phyloP scores from a whole-genome alignment of 768 basidiomycete genomes.

The Lactifluus subvellereus region DNA sequence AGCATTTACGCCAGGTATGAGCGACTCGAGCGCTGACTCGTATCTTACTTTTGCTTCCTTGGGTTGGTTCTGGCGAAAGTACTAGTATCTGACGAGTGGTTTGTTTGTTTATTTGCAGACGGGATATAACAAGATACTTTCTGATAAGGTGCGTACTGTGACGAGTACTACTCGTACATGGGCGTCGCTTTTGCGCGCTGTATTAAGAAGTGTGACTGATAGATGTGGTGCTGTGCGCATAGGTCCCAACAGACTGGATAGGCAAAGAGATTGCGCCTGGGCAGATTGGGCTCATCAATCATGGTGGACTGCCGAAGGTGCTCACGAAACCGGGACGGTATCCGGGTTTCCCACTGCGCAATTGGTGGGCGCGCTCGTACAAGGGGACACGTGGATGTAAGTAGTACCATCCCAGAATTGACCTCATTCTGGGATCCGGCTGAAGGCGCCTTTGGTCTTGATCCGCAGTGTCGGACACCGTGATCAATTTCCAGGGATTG shows the following conservation, averaged over 20 bases:
- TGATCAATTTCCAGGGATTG: slow-evolving; percentile 73
- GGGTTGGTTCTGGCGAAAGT: not conserved
- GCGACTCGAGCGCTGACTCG: not conserved
- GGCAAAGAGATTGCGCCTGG: slow-evolving; percentile 71
- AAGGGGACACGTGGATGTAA: slow-evolving; percentile 60
- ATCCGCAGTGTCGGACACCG: slow-evolving; percentile 61
- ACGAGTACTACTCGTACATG: not conserved
- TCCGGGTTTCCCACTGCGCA: slow-evolving; percentile 65
- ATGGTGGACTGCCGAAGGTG: slow-evolving; percentile 77
- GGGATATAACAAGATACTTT: slow-evolving; percentile 52
- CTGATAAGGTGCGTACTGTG: slow-evolving; percentile 56
- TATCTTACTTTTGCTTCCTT: no score
- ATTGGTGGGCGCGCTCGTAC: slow-evolving; percentile 84
- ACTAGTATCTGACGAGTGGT: not conserved
- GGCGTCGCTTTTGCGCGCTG: not conserved
- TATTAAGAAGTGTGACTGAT: not conserved
- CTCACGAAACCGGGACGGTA: slow-evolving; percentile 72
- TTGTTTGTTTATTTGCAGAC: slow-evolving; percentile 35
- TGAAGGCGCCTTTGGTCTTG: not conserved
- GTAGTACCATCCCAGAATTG: slow-evolving; percentile 25
- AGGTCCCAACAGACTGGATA: slow-evolving; percentile 62
- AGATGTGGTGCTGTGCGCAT: not conserved
- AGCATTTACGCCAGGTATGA: slow-evolving; percentile 48
- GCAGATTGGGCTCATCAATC: slow-evolving; percentile 66
- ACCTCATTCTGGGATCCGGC: not conserved